Evolutionary conservation across 2,329 filamentous ascomycete genomes (phyloP), one percentile per base, ranked within the genome.

Genomic region (Colletotrichum sublineola): DNA sequence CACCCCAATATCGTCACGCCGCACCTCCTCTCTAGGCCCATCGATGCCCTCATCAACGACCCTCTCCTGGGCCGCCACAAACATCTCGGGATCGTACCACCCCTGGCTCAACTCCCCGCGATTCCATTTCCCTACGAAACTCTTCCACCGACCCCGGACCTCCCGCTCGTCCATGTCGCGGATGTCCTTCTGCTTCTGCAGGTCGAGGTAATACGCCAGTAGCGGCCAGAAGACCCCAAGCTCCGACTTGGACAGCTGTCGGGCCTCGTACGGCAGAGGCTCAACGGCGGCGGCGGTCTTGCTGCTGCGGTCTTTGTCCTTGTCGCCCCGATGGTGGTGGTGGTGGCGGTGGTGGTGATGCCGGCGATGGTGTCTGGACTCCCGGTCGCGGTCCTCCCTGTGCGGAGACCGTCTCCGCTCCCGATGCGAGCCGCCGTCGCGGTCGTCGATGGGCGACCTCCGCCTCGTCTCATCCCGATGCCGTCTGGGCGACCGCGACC

Each of bases 51-150:
- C 71, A 64, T 56, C 71, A 15, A 74, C 63, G 1, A 71, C 73
- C 74, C 77, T 80, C 12, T 81, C 79, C 40, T 80, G 75, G 11
- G 83, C 81, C 33, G 80, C 78, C 46, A 77, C 76, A 73, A 94
- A 90, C 75, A 91, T 93, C 70, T 88, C 88, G 9, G 95, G 93
- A 78, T 97, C 94, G 82, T 98, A 99, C 96, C 96, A 99, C 58
- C 94, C 94, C 81, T 96, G 92, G 5, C 93, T 92, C 74, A 98
- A 86, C 83, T 96, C 94, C 79, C 91, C 92, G 77, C 90, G 89
- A 84, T 99, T 99, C 96, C 96, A 99, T 86, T 95, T 96, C 5
- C 89, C 87, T 15, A 96, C 81, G 78, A 98, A 99, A 80, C 94
- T 96, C 87, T 97, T 97, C 95, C 96, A 99, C 67, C 96, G 86